A percentile compares a stretch with the other conserved stretches of the same genome.
These are phyloP conservation scores for Sanghuangporus baumii DNA, from an alignment of 1,284 basidiomycete species.

Conservation along the genomic window DNA sequence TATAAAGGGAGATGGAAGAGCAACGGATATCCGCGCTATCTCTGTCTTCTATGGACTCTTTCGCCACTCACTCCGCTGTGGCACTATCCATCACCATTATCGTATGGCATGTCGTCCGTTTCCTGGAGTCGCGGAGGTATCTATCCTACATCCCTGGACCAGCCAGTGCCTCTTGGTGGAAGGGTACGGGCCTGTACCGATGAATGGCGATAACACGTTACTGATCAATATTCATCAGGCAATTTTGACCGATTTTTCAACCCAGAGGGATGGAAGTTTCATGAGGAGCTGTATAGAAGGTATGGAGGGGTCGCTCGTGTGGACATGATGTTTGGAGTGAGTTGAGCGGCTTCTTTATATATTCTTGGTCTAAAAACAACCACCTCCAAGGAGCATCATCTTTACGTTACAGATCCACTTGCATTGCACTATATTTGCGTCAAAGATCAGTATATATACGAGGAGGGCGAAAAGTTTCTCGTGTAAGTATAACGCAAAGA, in stretches of 20 bases:
- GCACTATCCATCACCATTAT: neutral
- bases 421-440: slow-evolving; percentile 27
- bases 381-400: slow-evolving; percentile 2
- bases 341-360: slow-evolving; percentile 10
- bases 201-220: neutral
- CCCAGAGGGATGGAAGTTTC: slow-evolving; percentile 38
- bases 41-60: neutral
- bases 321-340: slow-evolving; percentile 47
- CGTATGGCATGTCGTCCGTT: neutral
- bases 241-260: slow-evolving; percentile 45
- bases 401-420: slow-evolving; percentile 20
- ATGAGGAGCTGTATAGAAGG: slow-evolving; percentile 35
- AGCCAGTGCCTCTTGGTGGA: slow-evolving; percentile 33
- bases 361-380: neutral
- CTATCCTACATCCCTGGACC: slow-evolving; percentile 27
- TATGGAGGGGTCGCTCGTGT: slow-evolving; percentile 47
- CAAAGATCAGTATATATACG: slow-evolving; percentile 29
- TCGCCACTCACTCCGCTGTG: neutral
- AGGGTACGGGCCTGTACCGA: slow-evolving; percentile 25
- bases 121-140: neutral
- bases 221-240: slow-evolving; percentile 28
- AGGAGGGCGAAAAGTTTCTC: slow-evolving; percentile 21
- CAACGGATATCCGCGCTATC: neutral
- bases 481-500: slow-evolving; percentile 16
- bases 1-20: neutral